Evolutionary conservation across 495 filamentous ascomycete genomes (phyloP), one percentile per base, ranked within the genome.

Genomic region (Daldinia concentrica): DNA sequence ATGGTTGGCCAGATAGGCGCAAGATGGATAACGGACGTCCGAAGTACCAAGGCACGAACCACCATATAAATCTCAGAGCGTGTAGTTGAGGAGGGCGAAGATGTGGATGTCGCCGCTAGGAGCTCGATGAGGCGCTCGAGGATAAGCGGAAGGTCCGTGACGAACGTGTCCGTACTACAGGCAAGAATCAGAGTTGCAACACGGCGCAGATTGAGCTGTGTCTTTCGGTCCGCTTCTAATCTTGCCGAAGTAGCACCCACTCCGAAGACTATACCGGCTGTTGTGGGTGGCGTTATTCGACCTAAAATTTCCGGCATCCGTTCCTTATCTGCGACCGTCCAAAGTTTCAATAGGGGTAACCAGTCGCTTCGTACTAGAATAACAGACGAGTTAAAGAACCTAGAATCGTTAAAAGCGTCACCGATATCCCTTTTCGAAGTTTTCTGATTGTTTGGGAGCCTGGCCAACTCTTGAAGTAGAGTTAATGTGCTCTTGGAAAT

Each of bases 231-330:
- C 8, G 95, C 93, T 81, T 99, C 95, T 48, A 93, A 83, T 65
- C 95, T 86, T n/a, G 95, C 95, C 24, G 94, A 95, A 36, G 92
- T 94, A 6, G 95, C 96, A 57, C 95, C 95, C 5, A 99, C 95
- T 24, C 95, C 95, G 69, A 99, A 99, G 78, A 99, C 93, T 62
- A 98, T 97, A 15, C 95, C 96, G 0, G 95, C 96, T n/a, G 95
- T 92, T 15, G 93, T 93, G 8, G 95, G 95, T 3, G 94, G 86
- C 6, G 92, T 89, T 37, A 98, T 84, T 27, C 93, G 89, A 41
- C 86, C 83, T 14, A 98, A 78, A 3, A 97, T 80, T 62, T 98
- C 96, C 1, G 89, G 81, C 78, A 99, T 87, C 19, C 92, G 88
- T 64, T 98, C 95, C 77, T 95, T 97, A 73, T 99, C 95, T 17